These are phyloP conservation scores for Phycomyces blakesleeanus DNA, from an alignment of 192 early-diverging fungal genomes.

Conservation along the genomic window DNA sequence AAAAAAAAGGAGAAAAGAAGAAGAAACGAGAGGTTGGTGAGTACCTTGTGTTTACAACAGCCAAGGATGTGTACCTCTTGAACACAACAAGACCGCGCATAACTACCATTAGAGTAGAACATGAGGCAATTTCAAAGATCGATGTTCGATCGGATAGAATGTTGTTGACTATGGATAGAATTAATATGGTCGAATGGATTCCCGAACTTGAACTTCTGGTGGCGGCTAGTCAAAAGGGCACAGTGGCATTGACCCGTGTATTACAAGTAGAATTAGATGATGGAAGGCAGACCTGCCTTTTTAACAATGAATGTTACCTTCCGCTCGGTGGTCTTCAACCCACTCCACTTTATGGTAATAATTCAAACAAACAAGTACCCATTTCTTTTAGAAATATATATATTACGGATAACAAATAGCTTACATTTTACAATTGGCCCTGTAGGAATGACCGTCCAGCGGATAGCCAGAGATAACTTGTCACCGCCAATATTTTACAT, in stretches of 20 bases:
- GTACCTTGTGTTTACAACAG: conserved; percentile 25
- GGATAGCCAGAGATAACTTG: conserved; percentile 6
- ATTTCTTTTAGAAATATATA: too few species aligned
- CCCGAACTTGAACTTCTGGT: conserved; percentile 29
- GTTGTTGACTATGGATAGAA: conserved; percentile 15
- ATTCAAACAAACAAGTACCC: too few species aligned
- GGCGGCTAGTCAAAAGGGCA: conserved; percentile 28
- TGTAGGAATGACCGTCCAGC: conserved; percentile 24
- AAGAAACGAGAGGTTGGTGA: conserved; percentile 8
- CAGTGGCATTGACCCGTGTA: conserved; percentile 23
- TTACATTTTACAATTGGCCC: too few species aligned
- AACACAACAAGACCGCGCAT: conserved; percentile 11
- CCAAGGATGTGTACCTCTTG: conserved; percentile 15
- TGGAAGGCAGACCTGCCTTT: conserved; percentile 17
- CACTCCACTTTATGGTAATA: conserved; percentile 26
- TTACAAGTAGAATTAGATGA: conserved; percentile 22
- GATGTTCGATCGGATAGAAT: conserved; percentile 23
- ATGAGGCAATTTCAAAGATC: conserved; percentile 13
- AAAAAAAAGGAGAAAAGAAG: background rate
- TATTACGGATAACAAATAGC: too few species aligned
- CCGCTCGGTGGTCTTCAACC: conserved; percentile 14
- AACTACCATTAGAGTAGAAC: conserved; percentile 14
- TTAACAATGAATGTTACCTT: conserved; percentile 28
- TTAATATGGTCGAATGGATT: conserved; percentile 32
- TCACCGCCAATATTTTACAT: conserved; percentile 9